Evolutionary conservation across 169 alveolate genomes (phyloP).

Genomic region (Cryptosporidium andersoni): DNA sequence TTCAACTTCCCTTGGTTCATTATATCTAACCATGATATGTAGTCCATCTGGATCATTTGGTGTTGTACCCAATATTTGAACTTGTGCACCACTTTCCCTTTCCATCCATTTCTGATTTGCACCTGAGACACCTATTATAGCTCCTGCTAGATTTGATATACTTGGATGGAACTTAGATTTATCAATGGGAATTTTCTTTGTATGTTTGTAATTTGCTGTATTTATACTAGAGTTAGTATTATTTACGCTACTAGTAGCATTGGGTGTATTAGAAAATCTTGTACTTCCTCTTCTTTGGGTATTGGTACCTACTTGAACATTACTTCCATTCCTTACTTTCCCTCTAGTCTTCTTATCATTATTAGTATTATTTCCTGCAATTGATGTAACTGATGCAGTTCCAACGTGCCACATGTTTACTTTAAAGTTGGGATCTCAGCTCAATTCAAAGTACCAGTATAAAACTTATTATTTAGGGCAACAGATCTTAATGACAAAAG

Average conservation of each 20-base stretch:
- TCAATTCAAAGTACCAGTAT: no score
- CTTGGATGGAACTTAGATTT: conserved; percentile 66
- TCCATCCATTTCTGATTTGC: conserved; percentile 72
- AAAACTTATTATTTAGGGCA: no score
- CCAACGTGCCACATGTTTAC: conserved; percentile 51
- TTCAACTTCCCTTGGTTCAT: conserved; percentile 63
- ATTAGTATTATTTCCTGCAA: no score
- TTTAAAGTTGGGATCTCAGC: no score
- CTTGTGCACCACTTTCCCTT: conserved; percentile 68
- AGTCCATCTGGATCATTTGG: conserved; percentile 67
- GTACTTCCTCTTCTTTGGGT: conserved; percentile 56
- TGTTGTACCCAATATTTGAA: conserved; percentile 69
- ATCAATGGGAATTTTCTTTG: conserved; percentile 61
- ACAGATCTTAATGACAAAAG: no score
- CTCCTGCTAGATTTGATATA: conserved; percentile 65
- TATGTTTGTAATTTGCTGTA: conserved; percentile 26
- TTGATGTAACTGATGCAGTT: neutral
- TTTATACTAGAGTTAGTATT: neutral
- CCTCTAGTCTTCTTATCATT: conserved; percentile 20
- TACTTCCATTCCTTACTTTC: conserved; percentile 45
- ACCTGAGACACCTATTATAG: conserved; percentile 65
- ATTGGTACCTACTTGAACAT: conserved; percentile 29
- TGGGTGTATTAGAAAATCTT: conserved; percentile 65
- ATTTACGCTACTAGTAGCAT: conserved; percentile 1
- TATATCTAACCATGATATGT: conserved; percentile 47